Evolutionary conservation across 2,329 filamentous ascomycete genomes (phyloP).

Genomic region (Eutypella sp.): DNA sequence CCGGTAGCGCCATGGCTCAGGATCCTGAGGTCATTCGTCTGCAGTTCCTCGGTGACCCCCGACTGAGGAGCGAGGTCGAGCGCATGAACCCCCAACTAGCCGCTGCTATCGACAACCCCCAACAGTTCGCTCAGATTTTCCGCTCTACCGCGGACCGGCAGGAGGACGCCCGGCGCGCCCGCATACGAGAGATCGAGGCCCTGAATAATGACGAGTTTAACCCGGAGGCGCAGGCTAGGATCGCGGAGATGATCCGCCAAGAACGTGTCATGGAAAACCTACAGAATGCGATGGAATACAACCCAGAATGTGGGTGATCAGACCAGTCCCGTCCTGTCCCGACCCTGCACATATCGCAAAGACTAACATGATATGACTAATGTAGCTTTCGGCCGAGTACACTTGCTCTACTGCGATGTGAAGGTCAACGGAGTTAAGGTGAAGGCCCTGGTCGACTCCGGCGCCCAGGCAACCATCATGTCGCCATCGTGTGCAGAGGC

Average conservation of each 20-base stretch:
- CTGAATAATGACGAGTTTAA: slow-evolving; percentile 95
- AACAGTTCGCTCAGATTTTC: slow-evolving; percentile 70
- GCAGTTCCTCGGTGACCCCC: slow-evolving; percentile 75
- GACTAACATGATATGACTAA: slow-evolving; percentile 12
- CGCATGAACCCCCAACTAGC: slow-evolving; percentile 72
- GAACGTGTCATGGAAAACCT: slow-evolving; percentile 92
- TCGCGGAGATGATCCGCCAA: slow-evolving; percentile 95
- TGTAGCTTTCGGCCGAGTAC: slow-evolving; percentile 85
- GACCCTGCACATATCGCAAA: slow-evolving; percentile 6
- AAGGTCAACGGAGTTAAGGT: slow-evolving; percentile 90
- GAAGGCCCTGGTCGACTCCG: slow-evolving; percentile 95
- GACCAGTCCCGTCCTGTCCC: no score
- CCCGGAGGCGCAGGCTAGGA: slow-evolving; percentile 81
- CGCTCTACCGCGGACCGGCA: slow-evolving; percentile 64
- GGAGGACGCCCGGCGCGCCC: slow-evolving; percentile 66
- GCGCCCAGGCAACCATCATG: slow-evolving; percentile 98
- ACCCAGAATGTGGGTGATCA: slow-evolving; percentile 87
- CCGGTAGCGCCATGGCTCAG: slow-evolving; percentile 33
- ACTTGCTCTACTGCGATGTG: slow-evolving; percentile 94
- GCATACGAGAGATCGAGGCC: slow-evolving; percentile 75
- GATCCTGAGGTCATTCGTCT: slow-evolving; percentile 80
- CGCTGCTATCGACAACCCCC: slow-evolving; percentile 68
- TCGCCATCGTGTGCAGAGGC: slow-evolving; percentile 85
- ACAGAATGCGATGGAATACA: slow-evolving; percentile 94
- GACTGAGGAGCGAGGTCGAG: slow-evolving; percentile 64